Evolutionary conservation across 2,329 filamentous ascomycete species (phyloP).

Genomic region (Exophiala oligosperma): DNA sequence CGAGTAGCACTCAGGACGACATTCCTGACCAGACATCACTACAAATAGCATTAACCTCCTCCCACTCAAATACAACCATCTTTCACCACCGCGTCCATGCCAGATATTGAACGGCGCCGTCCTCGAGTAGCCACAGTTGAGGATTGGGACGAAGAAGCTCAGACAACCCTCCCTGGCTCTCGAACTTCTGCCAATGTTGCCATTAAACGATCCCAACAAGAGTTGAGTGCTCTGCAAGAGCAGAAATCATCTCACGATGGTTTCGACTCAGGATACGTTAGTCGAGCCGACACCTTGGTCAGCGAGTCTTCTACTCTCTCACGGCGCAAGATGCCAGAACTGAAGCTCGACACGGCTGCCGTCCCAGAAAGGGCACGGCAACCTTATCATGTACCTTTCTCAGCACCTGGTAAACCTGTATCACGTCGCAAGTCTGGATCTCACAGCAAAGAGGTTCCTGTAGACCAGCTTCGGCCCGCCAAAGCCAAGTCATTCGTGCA

Average conservation of each 20-base stretch:
- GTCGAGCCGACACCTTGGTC: conserved; percentile 55
- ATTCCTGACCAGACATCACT: not conserved
- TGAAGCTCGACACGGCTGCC: conserved; percentile 40
- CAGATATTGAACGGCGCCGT: conserved; percentile 28
- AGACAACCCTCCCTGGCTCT: conserved; percentile 47
- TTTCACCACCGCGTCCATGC: conserved; percentile 23
- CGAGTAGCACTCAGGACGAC: not conserved
- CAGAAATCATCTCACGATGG: conserved; percentile 47
- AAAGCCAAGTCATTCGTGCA: conserved; percentile 26
- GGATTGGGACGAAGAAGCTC: conserved; percentile 49
- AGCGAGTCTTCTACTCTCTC: conserved; percentile 52
- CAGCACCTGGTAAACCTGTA: conserved; percentile 2
- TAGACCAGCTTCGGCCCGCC: conserved; percentile 5
- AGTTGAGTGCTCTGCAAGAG: conserved; percentile 30
- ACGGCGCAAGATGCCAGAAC: conserved; percentile 40
- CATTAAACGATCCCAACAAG: conserved; percentile 48
- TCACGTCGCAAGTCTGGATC: conserved; percentile 15
- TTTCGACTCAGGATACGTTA: conserved; percentile 65
- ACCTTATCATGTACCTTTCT: conserved; percentile 16
- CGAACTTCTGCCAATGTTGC: conserved; percentile 52
- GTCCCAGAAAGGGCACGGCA: conserved; percentile 26
- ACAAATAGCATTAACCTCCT: not conserved
- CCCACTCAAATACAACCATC: not conserved
- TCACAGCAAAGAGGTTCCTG: conserved; percentile 10
- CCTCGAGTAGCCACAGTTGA: conserved; percentile 48